A percentile compares a stretch with the other conserved stretches of the same genome.
These are phyloP conservation scores for Trifolium dubium DNA, from an alignment of 306 rosid species.

Conservation along the genomic window DNA sequence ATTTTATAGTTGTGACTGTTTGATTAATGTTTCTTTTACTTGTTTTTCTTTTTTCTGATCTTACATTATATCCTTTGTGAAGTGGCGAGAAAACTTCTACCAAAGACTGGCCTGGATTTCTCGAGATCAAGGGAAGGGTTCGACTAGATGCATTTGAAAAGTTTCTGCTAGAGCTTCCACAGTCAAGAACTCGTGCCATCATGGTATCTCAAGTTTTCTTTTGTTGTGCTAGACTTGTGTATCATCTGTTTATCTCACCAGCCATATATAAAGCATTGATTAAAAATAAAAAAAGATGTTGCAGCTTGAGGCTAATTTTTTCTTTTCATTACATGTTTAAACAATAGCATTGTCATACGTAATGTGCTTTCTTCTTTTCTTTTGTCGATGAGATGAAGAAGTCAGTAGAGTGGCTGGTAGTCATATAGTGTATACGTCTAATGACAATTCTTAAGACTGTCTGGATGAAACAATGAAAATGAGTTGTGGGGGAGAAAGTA, in stretches of 20 bases:
- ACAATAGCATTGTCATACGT: neutral
- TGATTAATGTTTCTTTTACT: constrained; percentile 14
- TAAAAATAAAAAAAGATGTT: constrained; percentile 9
- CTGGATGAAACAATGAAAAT: neutral
- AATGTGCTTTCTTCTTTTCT: constrained; percentile 4
- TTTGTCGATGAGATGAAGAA: constrained; percentile 7
- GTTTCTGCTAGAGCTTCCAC: constrained; percentile 89
- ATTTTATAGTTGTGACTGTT: neutral
- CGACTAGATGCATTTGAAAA: constrained; percentile 89
- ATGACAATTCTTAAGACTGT: constrained; percentile 23
- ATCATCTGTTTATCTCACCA: constrained; percentile 24
- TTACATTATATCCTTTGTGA: constrained; percentile 43
- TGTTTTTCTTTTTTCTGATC: constrained; percentile 38
- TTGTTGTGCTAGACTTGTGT: constrained; percentile 48
- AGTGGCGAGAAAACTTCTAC: constrained; percentile 85
- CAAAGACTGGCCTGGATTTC: constrained; percentile 81
- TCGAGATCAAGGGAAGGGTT: constrained; percentile 97
- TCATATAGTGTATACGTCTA: constrained; percentile 24
- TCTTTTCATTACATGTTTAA: neutral
- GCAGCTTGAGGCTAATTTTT: constrained; percentile 34
- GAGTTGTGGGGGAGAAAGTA: neutral
- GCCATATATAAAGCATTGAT: constrained; percentile 22
- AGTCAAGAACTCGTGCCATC: constrained; percentile 90
- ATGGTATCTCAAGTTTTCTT: constrained; percentile 78
- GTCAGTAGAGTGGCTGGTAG: constrained; percentile 16